These are phyloP conservation scores for Phytophthora cryptogea DNA, from an alignment of 352 stramenopile genomes.

Conservation along the genomic window DNA sequence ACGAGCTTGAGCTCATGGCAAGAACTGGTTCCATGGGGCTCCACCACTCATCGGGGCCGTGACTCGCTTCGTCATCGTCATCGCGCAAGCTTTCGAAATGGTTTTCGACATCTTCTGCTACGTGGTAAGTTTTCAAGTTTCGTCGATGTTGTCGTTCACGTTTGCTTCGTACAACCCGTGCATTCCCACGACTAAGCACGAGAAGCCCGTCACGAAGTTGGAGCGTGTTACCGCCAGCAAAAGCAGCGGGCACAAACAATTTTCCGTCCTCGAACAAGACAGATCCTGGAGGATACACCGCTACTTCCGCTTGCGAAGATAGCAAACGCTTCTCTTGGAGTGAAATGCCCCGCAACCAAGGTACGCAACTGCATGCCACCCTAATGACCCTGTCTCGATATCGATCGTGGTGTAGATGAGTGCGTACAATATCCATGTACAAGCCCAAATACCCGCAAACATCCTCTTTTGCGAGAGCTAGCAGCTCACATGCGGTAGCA, in stretches of 20 bases:
- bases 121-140: slow-evolving; percentile 1
- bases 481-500: slow-evolving; percentile 35
- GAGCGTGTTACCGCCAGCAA: slow-evolving; percentile 2
- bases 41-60: slow-evolving; percentile 38
- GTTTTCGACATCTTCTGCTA: slow-evolving; percentile 2
- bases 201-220: slow-evolving; percentile 38
- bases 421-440: slow-evolving; percentile 71
- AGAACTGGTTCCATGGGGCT: slow-evolving; percentile 36
- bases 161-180: slow-evolving; percentile 25
- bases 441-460: slow-evolving; percentile 60
- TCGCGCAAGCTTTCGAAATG: slow-evolving; percentile 3
- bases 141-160: slow-evolving; percentile 7
- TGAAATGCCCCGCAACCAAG: slow-evolving; percentile 47
- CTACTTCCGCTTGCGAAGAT: slow-evolving; percentile 43
- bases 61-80: slow-evolving; percentile 10
- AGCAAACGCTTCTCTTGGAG: slow-evolving; percentile 64
- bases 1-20: slow-evolving; percentile 19
- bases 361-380: slow-evolving; percentile 41
- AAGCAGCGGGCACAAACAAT: slow-evolving; percentile 22
- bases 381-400: slow-evolving; percentile 54
- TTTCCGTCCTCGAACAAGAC: slow-evolving; percentile 50
- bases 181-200: slow-evolving; percentile 36
- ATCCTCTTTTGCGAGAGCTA: slow-evolving; percentile 60
- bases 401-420: slow-evolving; percentile 59
- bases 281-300: slow-evolving; percentile 47